Conservation (phyloP, 2,329 filamentous ascomycete genomes). For the Pyrenochaeta sp. region DNA sequence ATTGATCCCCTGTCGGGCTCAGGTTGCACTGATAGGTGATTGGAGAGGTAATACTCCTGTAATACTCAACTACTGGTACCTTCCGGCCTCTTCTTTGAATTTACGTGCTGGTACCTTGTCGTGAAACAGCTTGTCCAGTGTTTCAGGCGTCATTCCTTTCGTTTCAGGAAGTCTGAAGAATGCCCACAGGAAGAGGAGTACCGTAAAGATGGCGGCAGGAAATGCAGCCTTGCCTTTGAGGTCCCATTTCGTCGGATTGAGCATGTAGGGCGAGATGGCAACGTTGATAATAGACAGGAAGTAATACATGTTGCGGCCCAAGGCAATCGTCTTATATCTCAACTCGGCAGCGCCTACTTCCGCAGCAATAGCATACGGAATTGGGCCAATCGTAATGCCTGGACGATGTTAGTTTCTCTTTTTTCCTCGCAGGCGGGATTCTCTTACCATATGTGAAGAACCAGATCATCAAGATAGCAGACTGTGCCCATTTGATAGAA, state of each 20-base stretch:
- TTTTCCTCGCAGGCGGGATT: too few relatives aligned
- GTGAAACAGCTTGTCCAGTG: conserved; percentile 83
- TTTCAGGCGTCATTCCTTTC: conserved; percentile 77
- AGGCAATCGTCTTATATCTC: conserved; percentile 85
- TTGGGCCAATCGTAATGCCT: conserved; percentile 76
- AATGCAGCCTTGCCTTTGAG: conserved; percentile 85
- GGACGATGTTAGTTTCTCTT: not conserved
- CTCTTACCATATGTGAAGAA: conserved; percentile 74
- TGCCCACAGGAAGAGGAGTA: conserved; percentile 69
- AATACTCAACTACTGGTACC: conserved; percentile 2
- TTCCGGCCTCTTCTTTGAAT: conserved; percentile 9
- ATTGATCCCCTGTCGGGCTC: too few relatives aligned
- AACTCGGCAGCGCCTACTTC: conserved; percentile 80
- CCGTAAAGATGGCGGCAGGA: conserved; percentile 75
- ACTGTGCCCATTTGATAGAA: conserved; percentile 48
- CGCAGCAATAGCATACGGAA: conserved; percentile 83
- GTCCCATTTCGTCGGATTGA: conserved; percentile 19
- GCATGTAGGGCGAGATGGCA: conserved; percentile 16
- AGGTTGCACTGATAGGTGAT: too few relatives aligned
- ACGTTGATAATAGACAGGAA: conserved; percentile 78
- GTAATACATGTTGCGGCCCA: conserved; percentile 76
- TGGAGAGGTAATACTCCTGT: too few relatives aligned
- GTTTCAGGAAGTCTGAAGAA: conserved; percentile 82
- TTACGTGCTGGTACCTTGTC: conserved; percentile 19
- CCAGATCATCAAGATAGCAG: conserved; percentile 17